Conservation (phyloP, 164 flowering plant species). For the Paratinospora sagittata region DNA sequence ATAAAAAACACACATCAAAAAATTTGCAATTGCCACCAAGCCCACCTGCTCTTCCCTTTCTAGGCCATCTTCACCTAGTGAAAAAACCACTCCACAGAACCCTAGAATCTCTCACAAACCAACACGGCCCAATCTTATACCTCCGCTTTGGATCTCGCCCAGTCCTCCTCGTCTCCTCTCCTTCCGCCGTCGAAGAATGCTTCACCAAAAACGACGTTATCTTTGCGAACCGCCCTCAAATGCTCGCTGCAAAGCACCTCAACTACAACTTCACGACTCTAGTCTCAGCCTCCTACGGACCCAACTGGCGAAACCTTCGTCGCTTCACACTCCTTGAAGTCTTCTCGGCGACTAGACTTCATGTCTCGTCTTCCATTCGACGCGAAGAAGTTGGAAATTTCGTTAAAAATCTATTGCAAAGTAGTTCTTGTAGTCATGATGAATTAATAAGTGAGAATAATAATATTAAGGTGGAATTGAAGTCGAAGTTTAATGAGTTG, state of each 20-base stretch:
- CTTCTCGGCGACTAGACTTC: slow-evolving; percentile 11
- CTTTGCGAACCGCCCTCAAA: slow-evolving; percentile 4
- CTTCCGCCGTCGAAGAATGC: slow-evolving; percentile 1
- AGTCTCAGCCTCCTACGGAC: slow-evolving; percentile 27
- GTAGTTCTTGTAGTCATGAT: not conserved
- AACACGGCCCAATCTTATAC: slow-evolving; percentile 22
- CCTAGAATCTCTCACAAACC: slow-evolving; percentile 15
- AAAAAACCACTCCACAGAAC: slow-evolving; percentile 23
- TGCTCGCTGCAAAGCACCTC: slow-evolving; percentile 11
- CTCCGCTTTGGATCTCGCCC: slow-evolving; percentile 14
- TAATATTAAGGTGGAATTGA: too few relatives aligned
- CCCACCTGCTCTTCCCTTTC: slow-evolving; percentile 22
- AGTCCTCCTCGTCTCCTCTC: slow-evolving; percentile 3
- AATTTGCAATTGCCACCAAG: slow-evolving; percentile 19
- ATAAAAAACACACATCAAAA: not conserved
- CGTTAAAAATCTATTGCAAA: too few relatives aligned
- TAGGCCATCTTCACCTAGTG: slow-evolving; percentile 35
- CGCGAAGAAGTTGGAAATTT: too few relatives aligned
- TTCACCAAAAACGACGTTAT: slow-evolving; percentile 8
- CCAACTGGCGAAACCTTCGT: slow-evolving; percentile 40
- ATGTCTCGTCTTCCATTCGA: slow-evolving; percentile 5
- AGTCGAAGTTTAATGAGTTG: too few relatives aligned
- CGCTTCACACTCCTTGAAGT: slow-evolving; percentile 17
- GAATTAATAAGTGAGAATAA: not conserved
- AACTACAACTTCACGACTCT: slow-evolving; percentile 9